Conservation (phyloP, 2,329 filamentous ascomycete species). For the Aspergillus pseudonomiae region DNA sequence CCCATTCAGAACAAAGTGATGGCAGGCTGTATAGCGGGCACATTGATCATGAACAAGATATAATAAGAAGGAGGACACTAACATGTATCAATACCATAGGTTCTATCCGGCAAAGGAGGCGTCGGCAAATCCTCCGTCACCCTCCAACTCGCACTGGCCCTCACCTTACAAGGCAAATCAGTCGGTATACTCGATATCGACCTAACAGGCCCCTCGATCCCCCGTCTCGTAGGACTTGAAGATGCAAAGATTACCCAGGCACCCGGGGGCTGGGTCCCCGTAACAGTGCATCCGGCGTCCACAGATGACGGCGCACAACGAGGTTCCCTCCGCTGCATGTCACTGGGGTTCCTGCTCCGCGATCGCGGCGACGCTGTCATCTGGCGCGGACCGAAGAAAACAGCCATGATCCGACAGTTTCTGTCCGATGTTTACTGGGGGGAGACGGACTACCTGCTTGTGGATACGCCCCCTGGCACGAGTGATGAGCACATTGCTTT, state of each 20-base stretch:
- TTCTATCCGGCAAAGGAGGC: slow-evolving; percentile 95
- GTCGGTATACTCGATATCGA: slow-evolving; percentile 97
- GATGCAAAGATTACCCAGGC: slow-evolving; percentile 87
- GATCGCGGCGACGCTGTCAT: slow-evolving; percentile 88
- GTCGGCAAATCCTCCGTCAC: slow-evolving; percentile 99
- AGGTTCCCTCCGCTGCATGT: slow-evolving; percentile 71
- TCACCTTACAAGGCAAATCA: slow-evolving; percentile 80
- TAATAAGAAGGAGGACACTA: background rate
- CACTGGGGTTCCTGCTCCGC: slow-evolving; percentile 84
- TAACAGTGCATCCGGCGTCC: slow-evolving; percentile 66
- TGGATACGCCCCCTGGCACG: slow-evolving; percentile 95
- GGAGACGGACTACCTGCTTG: slow-evolving; percentile 84
- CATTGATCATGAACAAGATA: background rate
- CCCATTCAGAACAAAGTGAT: background rate
- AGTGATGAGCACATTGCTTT: slow-evolving; percentile 97
- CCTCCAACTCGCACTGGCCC: slow-evolving; percentile 87
- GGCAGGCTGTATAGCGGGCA: background rate
- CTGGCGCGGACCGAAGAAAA: slow-evolving; percentile 98
- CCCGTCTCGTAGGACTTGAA: slow-evolving; percentile 90
- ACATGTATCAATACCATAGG: slow-evolving; percentile 39
- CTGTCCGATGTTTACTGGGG: slow-evolving; percentile 88
- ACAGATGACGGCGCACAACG: slow-evolving; percentile 20
- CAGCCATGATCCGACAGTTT: slow-evolving; percentile 97
- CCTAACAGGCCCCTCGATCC: slow-evolving; percentile 93
- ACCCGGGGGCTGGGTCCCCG: slow-evolving; percentile 88